Evolutionary conservation across 202 grass and related monocot genomes (phyloP), one percentile per base, ranked within the genome.

Genomic region (Carex sylvatica): DNA sequence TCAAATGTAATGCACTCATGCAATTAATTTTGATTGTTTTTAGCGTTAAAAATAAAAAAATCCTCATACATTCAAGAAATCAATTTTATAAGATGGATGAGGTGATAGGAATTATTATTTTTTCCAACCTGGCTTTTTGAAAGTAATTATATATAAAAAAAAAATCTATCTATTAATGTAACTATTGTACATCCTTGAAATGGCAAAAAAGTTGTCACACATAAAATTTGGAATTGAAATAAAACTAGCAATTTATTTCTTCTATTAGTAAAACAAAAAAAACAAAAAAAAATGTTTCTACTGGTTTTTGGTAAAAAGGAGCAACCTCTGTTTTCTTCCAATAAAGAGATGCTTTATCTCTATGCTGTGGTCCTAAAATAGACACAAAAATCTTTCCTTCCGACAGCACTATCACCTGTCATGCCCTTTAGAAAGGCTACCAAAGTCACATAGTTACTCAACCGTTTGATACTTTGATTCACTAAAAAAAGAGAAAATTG

Each of bases 371-470:
- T 85, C 87, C 83, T 68, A 70, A 70, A 78, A 80, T 74, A 76
- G 53, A 65, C 72, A 85, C 23, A 80, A 58, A 85, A 81, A 80
- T 88, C 77, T 78, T 6, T 56, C 63, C 65, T 40, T 74, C 87
- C 87, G 87, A 88, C 87, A 88, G 35, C 87, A 85, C 83, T 85
- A 88, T 88, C 78, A 70, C 59, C 78, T 47, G 44, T 85, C 87
- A 75, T 61, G 84, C 52, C 55, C 70, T 79, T 60, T 65, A 53
- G 52, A 80, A 75, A 80, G 59, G 33, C 31, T 10, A 64, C 56
- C 51, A 80, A 64, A 80, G 33, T 61, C 28, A 61, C 40, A 63
- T 80, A 63, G 77, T 61, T 60, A 40, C 31, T 80, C 30, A 80
- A 80, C 38, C 71, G 13, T 30, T 74, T 53, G 5, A 54, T 74